Evolutionary conservation across 2,329 filamentous ascomycete genomes (phyloP).

Genomic region (Pseudocercospora fuligena): DNA sequence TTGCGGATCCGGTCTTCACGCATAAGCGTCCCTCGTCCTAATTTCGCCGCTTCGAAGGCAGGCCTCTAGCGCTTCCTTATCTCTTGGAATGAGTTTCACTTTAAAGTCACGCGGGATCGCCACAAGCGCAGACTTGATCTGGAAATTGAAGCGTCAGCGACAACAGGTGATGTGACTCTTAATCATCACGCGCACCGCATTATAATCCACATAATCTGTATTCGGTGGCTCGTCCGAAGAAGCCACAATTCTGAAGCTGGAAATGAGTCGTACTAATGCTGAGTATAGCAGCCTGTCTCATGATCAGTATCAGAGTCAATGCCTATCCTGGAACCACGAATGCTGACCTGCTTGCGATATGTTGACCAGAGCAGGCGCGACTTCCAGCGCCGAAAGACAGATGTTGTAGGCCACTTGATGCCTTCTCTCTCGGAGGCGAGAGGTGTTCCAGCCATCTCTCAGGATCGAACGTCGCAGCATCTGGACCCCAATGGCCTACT

Average conservation of each 20-base stretch:
- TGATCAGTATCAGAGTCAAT: slow-evolving; percentile 20
- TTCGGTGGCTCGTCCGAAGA: slow-evolving; percentile 58
- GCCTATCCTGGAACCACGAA: background rate
- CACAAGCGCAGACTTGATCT: slow-evolving; percentile 63
- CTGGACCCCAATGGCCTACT: slow-evolving; percentile 54
- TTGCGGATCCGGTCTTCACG: slow-evolving; percentile 23
- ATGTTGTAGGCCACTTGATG: slow-evolving; percentile 43
- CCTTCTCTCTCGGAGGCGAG: slow-evolving; percentile 42
- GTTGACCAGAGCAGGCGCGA: slow-evolving; percentile 57
- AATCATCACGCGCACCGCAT: slow-evolving; percentile 34
- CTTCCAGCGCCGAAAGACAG: slow-evolving; percentile 60
- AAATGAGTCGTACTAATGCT: slow-evolving; percentile 56
- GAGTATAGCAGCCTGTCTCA: slow-evolving; percentile 51
- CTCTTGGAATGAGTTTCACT: slow-evolving; percentile 60
- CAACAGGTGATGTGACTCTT: no score
- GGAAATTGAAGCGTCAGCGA: slow-evolving; percentile 23
- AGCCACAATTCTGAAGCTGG: slow-evolving; percentile 56
- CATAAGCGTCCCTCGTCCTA: slow-evolving; percentile 57
- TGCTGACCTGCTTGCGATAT: slow-evolving; percentile 50
- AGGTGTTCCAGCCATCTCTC: slow-evolving; percentile 54
- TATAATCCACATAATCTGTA: slow-evolving; percentile 67
- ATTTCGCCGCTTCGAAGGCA: slow-evolving; percentile 51
- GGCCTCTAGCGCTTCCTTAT: slow-evolving; percentile 44
- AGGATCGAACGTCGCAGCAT: slow-evolving; percentile 54
- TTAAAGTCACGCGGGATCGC: slow-evolving; percentile 65